Percentiles rank a stretch among this genome's conserved stretches.
Conservation (phyloP, 441 rosid genomes). For the Euphorbia schlechtendalii region DNA sequence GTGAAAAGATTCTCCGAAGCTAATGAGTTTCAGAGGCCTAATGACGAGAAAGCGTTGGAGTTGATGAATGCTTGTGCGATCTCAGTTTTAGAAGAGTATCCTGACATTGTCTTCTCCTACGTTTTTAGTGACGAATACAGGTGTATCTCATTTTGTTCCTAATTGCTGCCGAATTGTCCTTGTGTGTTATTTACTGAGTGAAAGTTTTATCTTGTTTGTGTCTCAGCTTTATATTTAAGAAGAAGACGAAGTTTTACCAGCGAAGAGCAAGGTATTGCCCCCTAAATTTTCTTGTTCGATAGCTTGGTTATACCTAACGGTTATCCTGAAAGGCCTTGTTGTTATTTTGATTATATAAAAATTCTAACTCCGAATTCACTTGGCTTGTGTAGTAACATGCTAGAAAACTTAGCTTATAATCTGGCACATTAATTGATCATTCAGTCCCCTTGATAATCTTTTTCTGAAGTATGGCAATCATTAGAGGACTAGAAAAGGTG, state of each 20-base stretch:
- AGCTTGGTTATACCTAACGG: not conserved
- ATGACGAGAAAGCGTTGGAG: constrained; percentile 53
- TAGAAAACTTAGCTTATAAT: not conserved
- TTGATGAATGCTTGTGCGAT: constrained; percentile 74
- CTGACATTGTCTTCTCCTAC: constrained; percentile 72
- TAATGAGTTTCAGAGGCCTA: constrained; percentile 73
- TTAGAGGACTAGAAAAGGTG: not conserved
- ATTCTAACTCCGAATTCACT: not conserved
- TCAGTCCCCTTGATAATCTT: not conserved
- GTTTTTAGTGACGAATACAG: constrained; percentile 79
- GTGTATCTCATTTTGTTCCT: constrained; percentile 23
- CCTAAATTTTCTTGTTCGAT: not conserved
- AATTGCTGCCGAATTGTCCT: not conserved
- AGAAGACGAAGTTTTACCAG: constrained; percentile 67
- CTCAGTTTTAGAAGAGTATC: constrained; percentile 60
- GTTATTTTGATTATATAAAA: not conserved
- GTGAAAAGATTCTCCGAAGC: constrained; percentile 49
- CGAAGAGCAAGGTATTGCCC: constrained; percentile 65
- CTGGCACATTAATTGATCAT: not conserved
- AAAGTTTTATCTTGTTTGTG: not conserved
- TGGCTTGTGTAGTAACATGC: not conserved
- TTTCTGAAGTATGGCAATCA: not conserved
- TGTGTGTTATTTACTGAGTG: not conserved
- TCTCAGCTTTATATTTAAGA: constrained; percentile 80
- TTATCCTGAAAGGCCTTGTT: not conserved